Evolutionary conservation across 306 rosid genomes (phyloP), one percentile per base, ranked within the genome.

Genomic region (Erythrophleum fordii): DNA sequence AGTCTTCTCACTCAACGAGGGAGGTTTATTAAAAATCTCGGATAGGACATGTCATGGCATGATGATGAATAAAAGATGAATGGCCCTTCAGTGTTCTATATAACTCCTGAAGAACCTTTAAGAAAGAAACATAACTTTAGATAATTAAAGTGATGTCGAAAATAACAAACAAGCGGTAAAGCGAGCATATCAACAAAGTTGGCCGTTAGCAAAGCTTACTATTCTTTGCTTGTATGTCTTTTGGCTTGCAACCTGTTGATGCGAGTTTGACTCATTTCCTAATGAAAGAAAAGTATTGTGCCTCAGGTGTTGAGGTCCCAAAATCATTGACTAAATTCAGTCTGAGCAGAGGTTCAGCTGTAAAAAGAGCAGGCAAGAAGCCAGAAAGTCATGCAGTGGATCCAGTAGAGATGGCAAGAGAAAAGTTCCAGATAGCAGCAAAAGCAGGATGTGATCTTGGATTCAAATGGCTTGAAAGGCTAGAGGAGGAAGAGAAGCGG

Each of bases 361-460:
- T 85, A 71, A 85, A 80, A 58, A 89, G 75, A 86, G 71, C 58
- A 28, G 85, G 88, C 82, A 89, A 81, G 73, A 74, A 59, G 26
- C 79, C 80, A 51, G 91, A 86, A 75, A 84, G 77, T 73, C 29
- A 25, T 41, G 77, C 78, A 62, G 77, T 69, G 72, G 75, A 84
- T 72, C 92, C 92, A 28, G 86, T 87, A 67, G 98, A 89, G 89
- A 90, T 91, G 93, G 98, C 98, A 35, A 90, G 82, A 87, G 90
- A 90, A 71, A 91, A 94, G 73, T 95, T 95, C 59, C 88, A 89
- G 59, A 88, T 87, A 25, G 99, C 98, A 6, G 99, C 93, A 18
- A 85, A 85, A 87, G 90, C 91, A 11, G 98, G 97, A 73, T 90
- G 92, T 80, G 96, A 95, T 80, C 91, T 95, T 72, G 99, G 98